A percentile compares a stretch with the other conserved stretches of the same genome.
These are phyloP conservation scores for Phytomonas francai DNA, from an alignment of 208 protist species.

Conservation along the genomic window DNA sequence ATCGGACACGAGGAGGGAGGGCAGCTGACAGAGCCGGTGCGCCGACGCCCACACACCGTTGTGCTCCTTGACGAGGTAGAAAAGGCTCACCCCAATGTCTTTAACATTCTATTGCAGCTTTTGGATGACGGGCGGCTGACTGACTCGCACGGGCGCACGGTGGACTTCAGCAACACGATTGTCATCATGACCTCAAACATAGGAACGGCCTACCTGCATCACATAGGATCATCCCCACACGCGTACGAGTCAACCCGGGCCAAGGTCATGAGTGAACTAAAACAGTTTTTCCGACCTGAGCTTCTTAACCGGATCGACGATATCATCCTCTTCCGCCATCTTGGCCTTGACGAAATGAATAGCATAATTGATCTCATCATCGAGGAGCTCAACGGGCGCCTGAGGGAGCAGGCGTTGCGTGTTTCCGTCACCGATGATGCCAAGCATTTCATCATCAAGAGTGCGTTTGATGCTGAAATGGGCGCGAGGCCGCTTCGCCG, in stretches of 20 bases:
- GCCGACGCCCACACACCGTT: constrained; percentile 95
- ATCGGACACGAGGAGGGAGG: constrained; percentile 98
- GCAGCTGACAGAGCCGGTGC: constrained; percentile 97
- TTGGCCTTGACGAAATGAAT: constrained; percentile 71
- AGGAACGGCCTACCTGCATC: constrained; percentile 76
- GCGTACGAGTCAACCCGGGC: constrained; percentile 40
- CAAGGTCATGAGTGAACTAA: constrained; percentile 86
- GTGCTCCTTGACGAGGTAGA: constrained; percentile 99
- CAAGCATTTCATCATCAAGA: constrained; percentile 57
- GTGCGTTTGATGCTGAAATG: constrained; percentile 80
- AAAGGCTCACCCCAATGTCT: constrained; percentile 97
- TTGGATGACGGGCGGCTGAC: constrained; percentile 98
- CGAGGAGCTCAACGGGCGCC: constrained; percentile 54
- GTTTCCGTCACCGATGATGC: constrained; percentile 52
- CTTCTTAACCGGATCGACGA: constrained; percentile 98
- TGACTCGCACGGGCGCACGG: constrained; percentile 93
- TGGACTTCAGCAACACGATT: constrained; percentile 98
- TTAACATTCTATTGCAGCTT: constrained; percentile 97
- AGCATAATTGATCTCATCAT: constrained; percentile 92
- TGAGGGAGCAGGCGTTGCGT: constrained; percentile 50
- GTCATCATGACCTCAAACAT: constrained; percentile 98
- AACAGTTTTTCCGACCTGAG: constrained; percentile 92
- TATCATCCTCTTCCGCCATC: constrained; percentile 95
- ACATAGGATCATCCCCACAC: constrained; percentile 30
- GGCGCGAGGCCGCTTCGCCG: constrained; percentile 84